Base-by-base conservation (phyloP, 2,329 filamentous ascomycete genomes). In the Calonectria hongkongensis region DNA sequence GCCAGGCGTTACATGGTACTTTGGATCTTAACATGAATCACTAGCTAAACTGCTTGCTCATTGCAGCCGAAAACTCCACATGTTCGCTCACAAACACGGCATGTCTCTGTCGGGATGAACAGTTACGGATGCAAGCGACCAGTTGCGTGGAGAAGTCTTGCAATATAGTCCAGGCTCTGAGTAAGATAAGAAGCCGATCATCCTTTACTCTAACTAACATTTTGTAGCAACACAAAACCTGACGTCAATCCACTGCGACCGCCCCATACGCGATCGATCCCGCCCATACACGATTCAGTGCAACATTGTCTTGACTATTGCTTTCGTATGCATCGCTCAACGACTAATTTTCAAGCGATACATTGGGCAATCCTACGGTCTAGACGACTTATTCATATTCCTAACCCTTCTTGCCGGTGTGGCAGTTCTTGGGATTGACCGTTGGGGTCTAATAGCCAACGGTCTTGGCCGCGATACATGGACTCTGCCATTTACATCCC, bases 391-490 rank as follows among this genome's bases (percentile, higher is more conserved):
- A 25, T 77, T 78, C 30, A 80, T 81, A 8, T 48, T 81, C 0
- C 41, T 75, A 1, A 74, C 78, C 10, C 64, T 79, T 28, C 16
- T 79, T 21, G 58, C 77, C 13, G 75, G 74, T 18, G 51, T 81
- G 2, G 77, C 78, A 0, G 77, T 74, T 28, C 75, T 75, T 0
- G 72, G 78, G 21, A 73, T 83, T 64, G 78, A 77, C 60, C 62
- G 78, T 16, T 70, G 73, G 16, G 76, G 76, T 3, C 73, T 81
- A 0, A 72, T 76, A 0, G 73, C 76, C 1, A 77, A 80, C 41
- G 83, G 82, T 13, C 70, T 84, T n/a, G 83, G 83, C 2, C 75
- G 72, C 9, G 83, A 84, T 27, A 77, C 84, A 28, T 84, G 83
- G 83, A 83, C 82, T 3, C 65, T 84, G 0, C 68, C 58, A 18